A percentile compares a stretch with the other conserved stretches of the same genome.
Evolutionary conservation across 1,284 basidiomycete species (phyloP).

Genomic region (Erythrobasidium hasegawianum): DNA sequence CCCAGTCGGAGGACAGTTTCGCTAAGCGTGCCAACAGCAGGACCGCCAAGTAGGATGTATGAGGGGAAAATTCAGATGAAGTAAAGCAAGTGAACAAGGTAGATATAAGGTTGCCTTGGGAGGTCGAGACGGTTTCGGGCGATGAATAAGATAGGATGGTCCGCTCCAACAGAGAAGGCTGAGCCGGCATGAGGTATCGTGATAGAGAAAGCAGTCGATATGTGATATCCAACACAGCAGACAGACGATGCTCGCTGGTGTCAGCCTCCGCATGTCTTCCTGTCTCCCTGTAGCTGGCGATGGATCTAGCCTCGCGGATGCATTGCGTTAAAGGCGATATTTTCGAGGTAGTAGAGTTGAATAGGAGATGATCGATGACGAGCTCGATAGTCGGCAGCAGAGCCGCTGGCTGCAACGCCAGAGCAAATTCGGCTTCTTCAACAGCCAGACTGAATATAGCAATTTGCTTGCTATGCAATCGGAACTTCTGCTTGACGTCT

Average conservation of each 20-base stretch:
- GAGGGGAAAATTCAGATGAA: not conserved
- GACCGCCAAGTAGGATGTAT: not conserved
- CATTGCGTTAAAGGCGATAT: slow-evolving; percentile 69
- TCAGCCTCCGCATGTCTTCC: slow-evolving; percentile 66
- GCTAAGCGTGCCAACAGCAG: not conserved
- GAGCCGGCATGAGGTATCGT: slow-evolving; percentile 51
- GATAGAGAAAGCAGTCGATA: slow-evolving; percentile 63
- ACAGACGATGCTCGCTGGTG: slow-evolving; percentile 64
- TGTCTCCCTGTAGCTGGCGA: slow-evolving; percentile 60
- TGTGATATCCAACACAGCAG: slow-evolving; percentile 62
- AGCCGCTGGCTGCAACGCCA: slow-evolving; percentile 41
- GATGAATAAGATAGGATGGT: slow-evolving; percentile 30
- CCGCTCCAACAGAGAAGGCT: slow-evolving; percentile 67
- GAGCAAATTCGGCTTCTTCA: slow-evolving; percentile 59
- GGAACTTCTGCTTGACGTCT: slow-evolving; percentile 68
- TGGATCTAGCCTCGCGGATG: slow-evolving; percentile 60
- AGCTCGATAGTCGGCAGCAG: slow-evolving; percentile 59
- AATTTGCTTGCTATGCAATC: slow-evolving; percentile 69
- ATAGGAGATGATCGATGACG: slow-evolving; percentile 61
- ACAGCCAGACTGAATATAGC: slow-evolving; percentile 64
- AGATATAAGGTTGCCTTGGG: slow-evolving; percentile 2
- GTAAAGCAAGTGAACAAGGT: slow-evolving; percentile 7
- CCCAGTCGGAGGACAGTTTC: slow-evolving; percentile 11
- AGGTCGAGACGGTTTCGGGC: not conserved
- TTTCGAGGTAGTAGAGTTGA: slow-evolving; percentile 66